Conservation (phyloP, 1,284 basidiomycete genomes). For the Singerocomus inundabilis region DNA sequence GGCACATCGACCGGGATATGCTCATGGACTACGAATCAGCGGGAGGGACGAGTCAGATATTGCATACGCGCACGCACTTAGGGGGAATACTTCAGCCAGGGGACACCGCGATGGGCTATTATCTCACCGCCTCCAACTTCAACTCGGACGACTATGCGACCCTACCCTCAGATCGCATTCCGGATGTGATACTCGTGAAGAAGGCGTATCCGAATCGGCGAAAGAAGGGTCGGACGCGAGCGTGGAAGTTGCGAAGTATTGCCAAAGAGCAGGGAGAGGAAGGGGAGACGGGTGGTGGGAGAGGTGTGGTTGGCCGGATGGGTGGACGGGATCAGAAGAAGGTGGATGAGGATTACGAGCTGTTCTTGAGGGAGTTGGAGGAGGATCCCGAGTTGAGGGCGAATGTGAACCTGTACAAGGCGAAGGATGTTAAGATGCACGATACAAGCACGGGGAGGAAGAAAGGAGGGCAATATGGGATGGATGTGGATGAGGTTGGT, state of each 20-base stretch:
- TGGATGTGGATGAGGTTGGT: conserved; percentile 68
- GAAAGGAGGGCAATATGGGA: conserved; percentile 54
- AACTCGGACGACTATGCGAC: conserved; percentile 86
- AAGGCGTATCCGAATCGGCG: conserved; percentile 95
- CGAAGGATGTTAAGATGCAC: conserved; percentile 49
- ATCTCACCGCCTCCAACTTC: conserved; percentile 88
- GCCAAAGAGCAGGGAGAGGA: conserved; percentile 91
- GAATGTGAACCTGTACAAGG: conserved; percentile 88
- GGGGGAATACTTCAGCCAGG: conserved; percentile 95
- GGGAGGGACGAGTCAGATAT: conserved; percentile 72
- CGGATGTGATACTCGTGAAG: conserved; percentile 91
- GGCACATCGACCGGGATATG: conserved; percentile 41
- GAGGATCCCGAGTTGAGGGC: conserved; percentile 94
- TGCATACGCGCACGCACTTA: conserved; percentile 95
- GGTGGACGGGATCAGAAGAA: conserved; percentile 91
- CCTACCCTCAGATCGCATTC: conserved; percentile 74
- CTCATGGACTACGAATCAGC: conserved; percentile 60
- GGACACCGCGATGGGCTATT: conserved; percentile 90
- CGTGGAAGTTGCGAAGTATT: conserved; percentile 91
- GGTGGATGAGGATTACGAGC: conserved; percentile 95
- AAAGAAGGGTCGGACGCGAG: conserved; percentile 85
- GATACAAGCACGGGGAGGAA: conserved; percentile 38
- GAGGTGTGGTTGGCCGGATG: conserved; percentile 86
- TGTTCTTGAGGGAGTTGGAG: conserved; percentile 94
- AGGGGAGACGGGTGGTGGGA: conserved; percentile 68